Evolutionary conservation across 2,329 filamentous ascomycete species (phyloP).

Genomic region (Fusarium praegraminearum): DNA sequence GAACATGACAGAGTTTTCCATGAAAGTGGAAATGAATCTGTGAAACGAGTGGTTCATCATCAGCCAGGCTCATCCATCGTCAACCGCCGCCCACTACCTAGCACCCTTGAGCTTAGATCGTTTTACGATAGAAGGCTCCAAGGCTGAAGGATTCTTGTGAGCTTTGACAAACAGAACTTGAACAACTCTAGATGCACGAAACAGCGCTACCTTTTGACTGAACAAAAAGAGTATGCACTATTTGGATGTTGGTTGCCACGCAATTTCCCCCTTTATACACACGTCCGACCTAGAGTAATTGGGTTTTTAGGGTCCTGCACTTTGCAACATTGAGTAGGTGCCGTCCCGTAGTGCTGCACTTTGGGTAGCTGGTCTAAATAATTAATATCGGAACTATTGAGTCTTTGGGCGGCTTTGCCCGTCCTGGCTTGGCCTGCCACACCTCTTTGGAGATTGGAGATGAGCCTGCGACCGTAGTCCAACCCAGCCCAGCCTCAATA

Average conservation of each 20-base stretch:
- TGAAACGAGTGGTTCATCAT: slow-evolving; percentile 32
- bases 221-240: neutral
- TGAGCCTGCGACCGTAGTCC: neutral
- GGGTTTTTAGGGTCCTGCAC: slow-evolving; percentile 3
- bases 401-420: slow-evolving; percentile 29
- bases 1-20: slow-evolving; percentile 1
- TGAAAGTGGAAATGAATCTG: neutral
- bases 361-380: slow-evolving; percentile 5
- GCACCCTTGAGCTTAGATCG: slow-evolving; percentile 4
- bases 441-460: slow-evolving; percentile 18
- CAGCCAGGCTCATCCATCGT: neutral
- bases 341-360: neutral
- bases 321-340: slow-evolving; percentile 9
- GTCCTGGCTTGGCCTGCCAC: slow-evolving; percentile 28
- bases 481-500: slow-evolving; percentile 8
- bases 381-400: slow-evolving; percentile 24
- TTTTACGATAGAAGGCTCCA: slow-evolving; percentile 3
- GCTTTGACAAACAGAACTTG: neutral
- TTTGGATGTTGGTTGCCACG: slow-evolving; percentile 24
- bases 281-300: slow-evolving; percentile 11
- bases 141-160: slow-evolving; percentile 13
- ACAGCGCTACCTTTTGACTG: slow-evolving; percentile 9
- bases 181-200: slow-evolving; percentile 4
- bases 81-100: neutral
- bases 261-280: slow-evolving; percentile 34